A percentile compares a stretch with the other conserved stretches of the same genome.
These are phyloP conservation scores for Ogataea paraovalis DNA, from an alignment of 805 yeast species.

Conservation along the genomic window DNA sequence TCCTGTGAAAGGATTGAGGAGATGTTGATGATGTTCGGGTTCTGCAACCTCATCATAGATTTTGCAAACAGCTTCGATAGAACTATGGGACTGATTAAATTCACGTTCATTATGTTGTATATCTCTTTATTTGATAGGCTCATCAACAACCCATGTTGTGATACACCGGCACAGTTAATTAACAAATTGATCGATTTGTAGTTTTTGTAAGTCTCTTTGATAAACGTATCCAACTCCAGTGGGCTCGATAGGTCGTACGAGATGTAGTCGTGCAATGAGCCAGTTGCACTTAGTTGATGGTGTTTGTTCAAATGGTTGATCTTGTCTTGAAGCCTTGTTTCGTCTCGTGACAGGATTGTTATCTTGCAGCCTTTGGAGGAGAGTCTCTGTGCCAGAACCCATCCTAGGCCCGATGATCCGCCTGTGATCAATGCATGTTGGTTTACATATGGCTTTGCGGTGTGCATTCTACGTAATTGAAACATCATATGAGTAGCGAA, in stretches of 20 bases:
- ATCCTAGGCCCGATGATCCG: constrained; percentile 67
- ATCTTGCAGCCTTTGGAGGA: constrained; percentile 50
- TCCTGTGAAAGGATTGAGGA: constrained; percentile 59
- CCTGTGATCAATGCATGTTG: constrained; percentile 56
- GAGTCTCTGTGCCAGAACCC: constrained; percentile 46
- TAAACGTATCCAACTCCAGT: constrained; percentile 7
- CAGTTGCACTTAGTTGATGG: constrained; percentile 7
- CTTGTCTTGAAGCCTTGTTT: constrained; percentile 30
- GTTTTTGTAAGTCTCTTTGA: constrained; percentile 19
- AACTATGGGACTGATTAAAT: constrained; percentile 59
- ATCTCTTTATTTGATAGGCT: constrained; percentile 41
- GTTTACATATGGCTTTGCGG: constrained; percentile 1
- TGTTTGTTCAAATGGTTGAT: constrained; percentile 14
- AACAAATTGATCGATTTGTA: constrained; percentile 41
- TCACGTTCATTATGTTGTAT: constrained; percentile 44
- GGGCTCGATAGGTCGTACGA: constrained; percentile 31
- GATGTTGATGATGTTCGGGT: constrained; percentile 51
- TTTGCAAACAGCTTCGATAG: constrained; percentile 49
- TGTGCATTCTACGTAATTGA: background rate
- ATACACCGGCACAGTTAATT: constrained; percentile 64
- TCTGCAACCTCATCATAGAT: constrained; percentile 41
- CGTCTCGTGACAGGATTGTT: constrained; percentile 48
- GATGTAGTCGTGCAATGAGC: constrained; percentile 31
- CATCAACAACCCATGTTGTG: constrained; percentile 52
- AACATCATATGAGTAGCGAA: too few species aligned